These are phyloP conservation scores for Fusarium torreyae DNA, from an alignment of 2,329 filamentous ascomycete species.

Conservation along the genomic window DNA sequence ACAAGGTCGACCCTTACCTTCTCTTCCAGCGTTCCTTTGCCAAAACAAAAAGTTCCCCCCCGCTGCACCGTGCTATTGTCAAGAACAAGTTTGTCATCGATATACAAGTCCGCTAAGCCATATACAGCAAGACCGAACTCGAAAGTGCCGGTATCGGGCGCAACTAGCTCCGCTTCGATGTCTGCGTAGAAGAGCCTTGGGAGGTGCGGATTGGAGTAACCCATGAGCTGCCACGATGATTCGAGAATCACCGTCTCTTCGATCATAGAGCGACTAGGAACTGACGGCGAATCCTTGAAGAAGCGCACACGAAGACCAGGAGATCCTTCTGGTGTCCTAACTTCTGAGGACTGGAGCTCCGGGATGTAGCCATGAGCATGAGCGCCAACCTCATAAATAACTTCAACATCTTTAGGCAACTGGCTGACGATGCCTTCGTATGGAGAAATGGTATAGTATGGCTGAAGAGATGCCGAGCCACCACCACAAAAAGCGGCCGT, in stretches of 20 bases:
- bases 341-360: no score
- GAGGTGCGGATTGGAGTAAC: background rate
- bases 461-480: conserved; percentile 1
- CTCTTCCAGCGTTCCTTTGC: background rate
- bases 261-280: background rate
- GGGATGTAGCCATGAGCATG: background rate
- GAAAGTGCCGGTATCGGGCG: background rate
- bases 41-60: background rate
- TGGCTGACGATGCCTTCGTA: conserved; percentile 1
- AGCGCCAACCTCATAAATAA: background rate
- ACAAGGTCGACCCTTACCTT: background rate
- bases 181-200: background rate
- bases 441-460: conserved; percentile 5
- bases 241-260: background rate
- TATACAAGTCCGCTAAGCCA: background rate
- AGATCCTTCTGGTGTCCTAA: background rate
- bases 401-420: background rate
- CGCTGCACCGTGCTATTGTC: background rate
- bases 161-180: background rate
- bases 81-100: background rate
- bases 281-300: background rate
- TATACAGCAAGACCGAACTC: conserved; percentile 1
- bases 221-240: background rate
- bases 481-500: conserved; percentile 3
- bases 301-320: conserved; percentile 1